Base-by-base conservation (phyloP, 768 basidiomycete genomes). In the Dendrothele bispora region DNA sequence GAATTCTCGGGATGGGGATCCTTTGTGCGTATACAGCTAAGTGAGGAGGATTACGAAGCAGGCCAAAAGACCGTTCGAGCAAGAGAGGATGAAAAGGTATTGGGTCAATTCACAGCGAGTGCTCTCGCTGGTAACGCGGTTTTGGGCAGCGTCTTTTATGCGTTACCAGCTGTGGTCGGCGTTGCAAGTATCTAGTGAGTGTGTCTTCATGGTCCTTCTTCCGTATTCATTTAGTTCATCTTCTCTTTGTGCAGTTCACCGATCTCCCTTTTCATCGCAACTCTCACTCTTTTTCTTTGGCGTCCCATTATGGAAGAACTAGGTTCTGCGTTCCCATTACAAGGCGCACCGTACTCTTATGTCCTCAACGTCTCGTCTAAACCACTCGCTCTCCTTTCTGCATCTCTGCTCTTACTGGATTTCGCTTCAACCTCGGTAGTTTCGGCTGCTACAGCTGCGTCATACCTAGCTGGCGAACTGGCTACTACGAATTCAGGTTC, bases 1-100 rank as follows among this genome's bases (percentile, higher is more conserved):
- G 84, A 86, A 55, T 89, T 88, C 54, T 79, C 86, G 1, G 86
- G 85, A 3, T 86, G 85, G 84, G 85, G 84, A 2, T 73, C 78
- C 5, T 59, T 80, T 15, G 63, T 64, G 5, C 68, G 71, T 48
- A 54, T 86, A 1, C 68, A 69, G 17, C 69, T 88, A 10, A 61
- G 67, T 1, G 50, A 46, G 1, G 69, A 75, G 4, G 79, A 86
- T 38, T 55, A 68, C 37, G 46, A 55, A 3, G 61, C 43, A 41
- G 82, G 58, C 27, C 62, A 56, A 25, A 60, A 48, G 37, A 61
- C 53, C 28, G 67, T 69, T 15, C 58, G 61, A 43, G 52, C 39
- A 24, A 42, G 68, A 12, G 60, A 57, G 17, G 58, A 64, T n/a
- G 62, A 68, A 22, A 65, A 68, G 39, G 62, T 78, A 15, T 67